These are phyloP conservation scores for Gigaspora rosea DNA, from an alignment of 192 early-diverging fungal genomes.

Conservation along the genomic window DNA sequence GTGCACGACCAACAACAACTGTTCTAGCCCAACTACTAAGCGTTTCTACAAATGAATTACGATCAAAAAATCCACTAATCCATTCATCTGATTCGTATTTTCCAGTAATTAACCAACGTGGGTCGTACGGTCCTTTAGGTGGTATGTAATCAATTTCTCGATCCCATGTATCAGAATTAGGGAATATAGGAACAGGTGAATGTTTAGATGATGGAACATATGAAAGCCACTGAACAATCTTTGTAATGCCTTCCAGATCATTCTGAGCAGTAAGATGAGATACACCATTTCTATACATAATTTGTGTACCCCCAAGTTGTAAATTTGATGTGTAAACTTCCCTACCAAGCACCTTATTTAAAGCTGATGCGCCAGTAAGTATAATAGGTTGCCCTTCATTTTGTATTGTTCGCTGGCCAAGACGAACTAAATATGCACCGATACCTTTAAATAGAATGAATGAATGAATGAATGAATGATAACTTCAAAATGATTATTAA, in stretches of 20 bases:
- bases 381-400: conserved; percentile 99
- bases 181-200: conserved; percentile 65
- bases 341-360: conserved; percentile 98
- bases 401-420: conserved; percentile 96
- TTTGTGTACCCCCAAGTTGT: conserved; percentile 97
- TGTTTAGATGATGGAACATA: conserved; percentile 80
- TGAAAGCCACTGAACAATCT: conserved; percentile 93
- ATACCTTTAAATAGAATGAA: conserved; percentile 53
- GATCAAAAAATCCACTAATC: conserved; percentile 95
- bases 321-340: conserved; percentile 98
- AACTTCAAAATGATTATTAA: neutral
- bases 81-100: conserved; percentile 63
- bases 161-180: conserved; percentile 75
- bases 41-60: conserved; percentile 94
- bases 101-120: conserved; percentile 86
- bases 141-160: conserved; percentile 83
- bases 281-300: conserved; percentile 99
- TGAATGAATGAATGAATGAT: neutral
- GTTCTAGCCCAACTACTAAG: conserved; percentile 96
- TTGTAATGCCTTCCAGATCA: conserved; percentile 88
- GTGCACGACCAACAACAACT: conserved; percentile 88
- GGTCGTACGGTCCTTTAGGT: conserved; percentile 86
- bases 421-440: conserved; percentile 96
- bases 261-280: conserved; percentile 96
- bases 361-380: conserved; percentile 91